Conservation (phyloP, 208 protist species). For the Acanthamoeba castellanii region DNA sequence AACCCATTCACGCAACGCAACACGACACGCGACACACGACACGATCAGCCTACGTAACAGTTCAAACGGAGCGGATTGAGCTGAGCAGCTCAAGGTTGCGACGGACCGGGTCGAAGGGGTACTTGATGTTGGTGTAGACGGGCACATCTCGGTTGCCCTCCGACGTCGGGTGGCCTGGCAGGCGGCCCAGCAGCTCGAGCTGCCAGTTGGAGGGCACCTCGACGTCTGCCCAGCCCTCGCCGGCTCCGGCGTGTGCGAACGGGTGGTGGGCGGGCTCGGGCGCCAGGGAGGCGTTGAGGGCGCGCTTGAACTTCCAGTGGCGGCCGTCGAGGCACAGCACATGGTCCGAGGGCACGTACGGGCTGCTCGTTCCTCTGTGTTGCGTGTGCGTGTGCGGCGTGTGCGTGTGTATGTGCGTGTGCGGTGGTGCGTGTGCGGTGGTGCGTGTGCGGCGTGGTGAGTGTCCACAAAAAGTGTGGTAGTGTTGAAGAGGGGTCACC, state of each 20-base stretch:
- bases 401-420: no score
- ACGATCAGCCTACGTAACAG: no score
- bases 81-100: not conserved
- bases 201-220: slow-evolving; percentile 31
- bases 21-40: no score
- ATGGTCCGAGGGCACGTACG: not conserved
- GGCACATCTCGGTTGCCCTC: slow-evolving; percentile 52
- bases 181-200: not conserved
- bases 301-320: slow-evolving; percentile 49
- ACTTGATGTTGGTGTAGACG: slow-evolving; percentile 84
- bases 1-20: no score
- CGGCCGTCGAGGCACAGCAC: slow-evolving; percentile 35
- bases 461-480: not conserved
- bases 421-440: no score
- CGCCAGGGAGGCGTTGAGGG: not conserved
- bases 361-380: slow-evolving; percentile 32
- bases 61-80: no score
- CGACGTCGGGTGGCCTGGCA: not conserved
- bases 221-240: not conserved
- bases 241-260: not conserved
- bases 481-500: not conserved
- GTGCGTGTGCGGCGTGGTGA: no score
- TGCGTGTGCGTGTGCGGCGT: no score
- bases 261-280: not conserved
- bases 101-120: slow-evolving; percentile 74